Conservation (phyloP, 2,329 filamentous ascomycete species). For the Domatiomyces globalis region DNA sequence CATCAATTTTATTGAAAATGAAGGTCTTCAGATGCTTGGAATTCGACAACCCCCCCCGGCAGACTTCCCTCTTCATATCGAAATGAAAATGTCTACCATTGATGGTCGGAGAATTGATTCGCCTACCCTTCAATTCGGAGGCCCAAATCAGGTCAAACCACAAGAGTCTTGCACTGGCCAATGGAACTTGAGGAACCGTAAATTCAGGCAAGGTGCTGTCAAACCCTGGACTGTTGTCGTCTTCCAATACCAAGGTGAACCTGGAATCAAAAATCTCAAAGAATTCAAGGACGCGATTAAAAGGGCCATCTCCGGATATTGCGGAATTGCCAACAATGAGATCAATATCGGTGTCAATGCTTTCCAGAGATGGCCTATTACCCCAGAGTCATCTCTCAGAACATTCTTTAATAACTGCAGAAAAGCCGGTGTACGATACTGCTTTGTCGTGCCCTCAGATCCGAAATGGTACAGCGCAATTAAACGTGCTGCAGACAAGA, state of each 20-base stretch:
- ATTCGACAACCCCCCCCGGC: not conserved
- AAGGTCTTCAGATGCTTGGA: not conserved
- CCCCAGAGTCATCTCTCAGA: not conserved
- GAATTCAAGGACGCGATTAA: not conserved
- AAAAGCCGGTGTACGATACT: conserved; percentile 34
- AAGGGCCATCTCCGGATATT: not conserved
- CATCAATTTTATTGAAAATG: not conserved
- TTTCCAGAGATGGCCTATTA: not conserved
- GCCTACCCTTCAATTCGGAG: not conserved
- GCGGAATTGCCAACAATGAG: not conserved
- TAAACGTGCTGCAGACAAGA: conserved; percentile 54
- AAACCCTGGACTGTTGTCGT: not conserved
- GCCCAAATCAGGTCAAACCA: not conserved
- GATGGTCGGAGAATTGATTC: not conserved
- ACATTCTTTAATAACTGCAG: conserved; percentile 1
- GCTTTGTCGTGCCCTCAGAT: conserved; percentile 44
- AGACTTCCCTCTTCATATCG: not conserved
- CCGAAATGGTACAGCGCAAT: conserved; percentile 48
- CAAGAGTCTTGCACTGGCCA: not conserved
- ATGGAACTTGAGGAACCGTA: not conserved
- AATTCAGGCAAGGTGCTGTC: not conserved
- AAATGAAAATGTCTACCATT: not conserved
- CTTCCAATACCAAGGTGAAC: not conserved
- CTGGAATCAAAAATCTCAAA: not conserved
- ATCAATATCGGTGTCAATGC: too few relatives aligned